Conservation (phyloP, 495 filamentous ascomycete genomes). For the Hypoxylon fuscum region DNA sequence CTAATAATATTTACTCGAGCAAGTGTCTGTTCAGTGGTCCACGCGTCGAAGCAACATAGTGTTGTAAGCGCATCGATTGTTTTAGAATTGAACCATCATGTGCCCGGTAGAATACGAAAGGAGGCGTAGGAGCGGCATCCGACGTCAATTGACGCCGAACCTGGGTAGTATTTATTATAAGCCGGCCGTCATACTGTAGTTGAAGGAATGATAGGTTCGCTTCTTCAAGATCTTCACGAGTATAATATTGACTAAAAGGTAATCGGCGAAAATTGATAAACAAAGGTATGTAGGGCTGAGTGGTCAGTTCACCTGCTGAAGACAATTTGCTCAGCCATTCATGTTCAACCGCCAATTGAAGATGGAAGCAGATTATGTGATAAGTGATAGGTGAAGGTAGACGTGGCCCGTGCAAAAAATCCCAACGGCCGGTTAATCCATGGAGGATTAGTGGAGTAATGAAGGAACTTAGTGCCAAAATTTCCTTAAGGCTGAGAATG, state of each 20-base stretch:
- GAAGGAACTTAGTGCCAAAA: slow-evolving; percentile 21
- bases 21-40: slow-evolving; percentile 3
- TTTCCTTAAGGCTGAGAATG: slow-evolving; percentile 41
- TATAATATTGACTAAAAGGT: too few relatives aligned
- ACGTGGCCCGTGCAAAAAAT: slow-evolving; percentile 12
- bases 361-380: too few relatives aligned
- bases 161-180: slow-evolving; percentile 22
- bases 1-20: slow-evolving; percentile 31
- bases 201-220: neutral
- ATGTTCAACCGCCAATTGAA: too few relatives aligned
- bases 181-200: slow-evolving; percentile 5
- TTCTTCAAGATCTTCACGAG: neutral
- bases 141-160: slow-evolving; percentile 6
- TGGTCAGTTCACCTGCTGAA: too few relatives aligned
- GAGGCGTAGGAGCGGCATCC: slow-evolving; percentile 16
- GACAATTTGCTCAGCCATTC: too few relatives aligned
- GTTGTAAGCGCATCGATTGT: slow-evolving; percentile 27
- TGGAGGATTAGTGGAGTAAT: slow-evolving; percentile 12
- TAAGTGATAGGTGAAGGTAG: too few relatives aligned
- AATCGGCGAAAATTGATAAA: too few relatives aligned
- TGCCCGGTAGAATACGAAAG: slow-evolving; percentile 8
- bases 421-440: slow-evolving; percentile 18
- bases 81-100: slow-evolving; percentile 29
- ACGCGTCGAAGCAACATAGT: slow-evolving; percentile 19
- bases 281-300: too few relatives aligned